These are phyloP conservation scores for Tetrapisispora phaffii DNA, from an alignment of 805 yeast genomes.

Conservation along the genomic window DNA sequence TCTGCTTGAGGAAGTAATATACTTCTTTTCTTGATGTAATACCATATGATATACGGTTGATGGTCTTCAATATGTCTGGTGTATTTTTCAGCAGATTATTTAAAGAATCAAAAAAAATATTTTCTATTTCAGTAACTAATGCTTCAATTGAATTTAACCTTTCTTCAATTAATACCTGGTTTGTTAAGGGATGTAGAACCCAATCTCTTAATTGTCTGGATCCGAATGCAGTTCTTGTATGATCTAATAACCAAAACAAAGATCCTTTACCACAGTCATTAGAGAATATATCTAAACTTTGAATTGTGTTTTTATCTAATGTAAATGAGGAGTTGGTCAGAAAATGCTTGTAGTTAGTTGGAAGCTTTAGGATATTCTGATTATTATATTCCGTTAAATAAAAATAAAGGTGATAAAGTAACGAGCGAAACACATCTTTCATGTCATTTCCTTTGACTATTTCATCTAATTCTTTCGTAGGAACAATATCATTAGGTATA, in stretches of 20 bases:
- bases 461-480: neutral
- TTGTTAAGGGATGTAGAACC: conserved; percentile 63
- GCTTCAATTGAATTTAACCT: conserved; percentile 55
- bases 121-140: conserved; percentile 32
- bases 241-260: conserved; percentile 68
- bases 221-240: conserved; percentile 73
- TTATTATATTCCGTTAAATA: conserved; percentile 59
- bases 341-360: conserved; percentile 45
- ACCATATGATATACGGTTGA: conserved; percentile 52
- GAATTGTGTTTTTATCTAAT: conserved; percentile 55
- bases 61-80: conserved; percentile 51
- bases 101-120: conserved; percentile 31
- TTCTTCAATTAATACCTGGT: conserved; percentile 43
- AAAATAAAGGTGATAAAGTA: conserved; percentile 34
- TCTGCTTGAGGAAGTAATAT: conserved; percentile 40
- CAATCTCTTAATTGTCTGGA: conserved; percentile 55
- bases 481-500: neutral
- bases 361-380: conserved; percentile 43
- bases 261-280: conserved; percentile 54
- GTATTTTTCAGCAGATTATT: conserved; percentile 27
- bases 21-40: conserved; percentile 51
- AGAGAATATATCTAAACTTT: conserved; percentile 69
- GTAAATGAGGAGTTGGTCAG: conserved; percentile 34
- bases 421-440: neutral
- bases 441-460: neutral